Evolutionary conservation across 352 stramenopile species (phyloP).

Genomic region (Pythium diclinum): DNA sequence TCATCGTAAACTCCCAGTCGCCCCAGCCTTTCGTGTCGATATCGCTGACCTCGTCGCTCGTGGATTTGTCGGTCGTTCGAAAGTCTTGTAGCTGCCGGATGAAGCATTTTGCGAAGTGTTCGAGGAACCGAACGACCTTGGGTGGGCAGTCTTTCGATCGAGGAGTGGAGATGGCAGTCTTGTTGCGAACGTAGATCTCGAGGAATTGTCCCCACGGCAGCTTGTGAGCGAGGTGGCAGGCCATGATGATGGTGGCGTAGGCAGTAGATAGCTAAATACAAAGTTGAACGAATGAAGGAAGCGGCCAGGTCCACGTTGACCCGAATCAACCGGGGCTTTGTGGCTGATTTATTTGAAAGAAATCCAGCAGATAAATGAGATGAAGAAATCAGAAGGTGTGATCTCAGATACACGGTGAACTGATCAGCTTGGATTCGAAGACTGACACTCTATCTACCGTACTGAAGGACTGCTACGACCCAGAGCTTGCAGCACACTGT

Average conservation of each 20-base stretch:
- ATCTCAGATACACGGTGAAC: too few species aligned
- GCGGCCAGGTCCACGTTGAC: too few species aligned
- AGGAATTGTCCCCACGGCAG: neutral
- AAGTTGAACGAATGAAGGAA: too few species aligned
- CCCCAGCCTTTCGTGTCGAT: neutral
- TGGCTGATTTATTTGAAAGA: too few species aligned
- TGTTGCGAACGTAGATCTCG: neutral
- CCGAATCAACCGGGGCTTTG: too few species aligned
- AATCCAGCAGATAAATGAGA: too few species aligned
- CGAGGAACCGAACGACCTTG: neutral
- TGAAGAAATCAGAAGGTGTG: too few species aligned
- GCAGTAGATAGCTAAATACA: too few species aligned
- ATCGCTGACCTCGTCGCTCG: neutral
- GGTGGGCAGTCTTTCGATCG: neutral
- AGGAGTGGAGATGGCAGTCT: neutral
- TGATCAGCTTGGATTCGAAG: too few species aligned
- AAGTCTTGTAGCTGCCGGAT: neutral
- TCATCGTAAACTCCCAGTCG: neutral
- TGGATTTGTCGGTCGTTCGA: neutral
- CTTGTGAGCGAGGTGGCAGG: neutral
- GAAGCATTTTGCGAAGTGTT: neutral
- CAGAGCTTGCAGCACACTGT: too few species aligned
- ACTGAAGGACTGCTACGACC: too few species aligned
- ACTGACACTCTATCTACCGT: too few species aligned
- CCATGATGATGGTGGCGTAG: neutral